phyloP scores from a whole-genome alignment of 2,329 filamentous ascomycete species.

The Tolypocladium nubicola region DNA sequence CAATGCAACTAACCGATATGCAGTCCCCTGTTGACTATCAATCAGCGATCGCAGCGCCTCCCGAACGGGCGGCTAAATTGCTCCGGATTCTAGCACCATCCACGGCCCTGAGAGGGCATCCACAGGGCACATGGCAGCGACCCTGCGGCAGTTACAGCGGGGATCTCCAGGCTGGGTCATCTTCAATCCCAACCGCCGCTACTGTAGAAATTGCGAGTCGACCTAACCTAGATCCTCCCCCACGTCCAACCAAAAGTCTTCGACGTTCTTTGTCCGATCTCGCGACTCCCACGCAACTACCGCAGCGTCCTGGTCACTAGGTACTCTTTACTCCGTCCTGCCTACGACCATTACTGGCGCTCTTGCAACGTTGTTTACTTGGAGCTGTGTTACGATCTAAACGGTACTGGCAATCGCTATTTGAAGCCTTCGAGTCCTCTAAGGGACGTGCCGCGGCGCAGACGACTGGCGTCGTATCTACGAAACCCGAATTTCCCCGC shows the following conservation, averaged over 20 bases:
- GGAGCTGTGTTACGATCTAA: background rate
- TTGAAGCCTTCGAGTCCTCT: background rate
- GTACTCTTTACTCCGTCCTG: too few relatives aligned
- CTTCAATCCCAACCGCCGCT: background rate
- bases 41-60: background rate
- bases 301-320: background rate
- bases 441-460: background rate
- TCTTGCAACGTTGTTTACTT: background rate
- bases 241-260: background rate
- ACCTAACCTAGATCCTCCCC: background rate
- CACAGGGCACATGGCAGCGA: background rate
- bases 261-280: background rate
- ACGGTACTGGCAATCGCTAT: background rate
- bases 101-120: background rate
- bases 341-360: too few relatives aligned
- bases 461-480: background rate
- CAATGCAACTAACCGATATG: background rate
- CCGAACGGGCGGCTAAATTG: background rate
- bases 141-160: background rate
- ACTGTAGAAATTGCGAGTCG: background rate
- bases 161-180: background rate
- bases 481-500: background rate
- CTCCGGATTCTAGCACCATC: background rate
- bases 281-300: background rate
- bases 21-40: background rate